A percentile compares a stretch with the other conserved stretches of the same genome.
Evolutionary conservation across 2,329 filamentous ascomycete species (phyloP).

Genomic region (Fusarium compactum): DNA sequence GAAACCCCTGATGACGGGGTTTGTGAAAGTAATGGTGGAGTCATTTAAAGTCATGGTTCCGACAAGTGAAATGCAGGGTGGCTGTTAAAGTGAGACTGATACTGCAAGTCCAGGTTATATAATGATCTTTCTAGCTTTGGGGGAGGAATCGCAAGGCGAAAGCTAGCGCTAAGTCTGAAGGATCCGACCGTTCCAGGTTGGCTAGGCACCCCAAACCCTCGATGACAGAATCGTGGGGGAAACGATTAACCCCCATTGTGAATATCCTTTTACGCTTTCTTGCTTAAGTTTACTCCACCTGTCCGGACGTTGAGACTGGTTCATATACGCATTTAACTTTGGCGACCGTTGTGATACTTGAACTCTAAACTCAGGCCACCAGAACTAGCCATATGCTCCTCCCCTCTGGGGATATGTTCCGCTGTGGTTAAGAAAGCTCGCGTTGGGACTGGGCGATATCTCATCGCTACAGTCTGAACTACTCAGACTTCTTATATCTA

Average conservation of each 20-base stretch:
- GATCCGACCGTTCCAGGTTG: neutral
- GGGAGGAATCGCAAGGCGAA: neutral
- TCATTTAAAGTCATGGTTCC: constrained; percentile 8
- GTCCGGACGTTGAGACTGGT: neutral
- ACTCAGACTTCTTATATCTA: fast-evolving
- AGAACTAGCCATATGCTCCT: neutral
- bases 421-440: neutral
- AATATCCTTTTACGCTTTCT: neutral
- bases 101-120: neutral
- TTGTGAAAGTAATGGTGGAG: constrained; percentile 47
- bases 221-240: neutral
- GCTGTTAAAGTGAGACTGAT: neutral
- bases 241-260: neutral
- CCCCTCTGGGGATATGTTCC: neutral
- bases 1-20: constrained; percentile 70
- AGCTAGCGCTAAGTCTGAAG: neutral
- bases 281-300: neutral
- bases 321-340: neutral
- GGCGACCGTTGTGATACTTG: neutral
- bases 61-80: neutral
- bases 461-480: no score
- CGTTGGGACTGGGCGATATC: neutral
- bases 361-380: neutral
- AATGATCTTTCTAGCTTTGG: neutral
- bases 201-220: neutral